phyloP scores from a whole-genome alignment of 768 basidiomycete genomes.

The Saitozyma sp. region DNA sequence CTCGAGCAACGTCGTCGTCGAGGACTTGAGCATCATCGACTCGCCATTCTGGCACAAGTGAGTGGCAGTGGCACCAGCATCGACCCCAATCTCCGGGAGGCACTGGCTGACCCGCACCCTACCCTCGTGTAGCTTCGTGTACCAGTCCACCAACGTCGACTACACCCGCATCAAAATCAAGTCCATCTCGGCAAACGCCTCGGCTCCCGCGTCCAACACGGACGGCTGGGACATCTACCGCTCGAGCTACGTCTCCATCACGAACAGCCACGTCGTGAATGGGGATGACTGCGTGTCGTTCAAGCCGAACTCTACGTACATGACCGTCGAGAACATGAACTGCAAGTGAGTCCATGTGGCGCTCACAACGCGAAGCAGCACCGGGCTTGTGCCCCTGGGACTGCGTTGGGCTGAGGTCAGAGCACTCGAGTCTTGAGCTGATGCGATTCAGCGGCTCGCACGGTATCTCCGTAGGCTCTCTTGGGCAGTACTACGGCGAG shows the following conservation, averaged over 20 bases:
- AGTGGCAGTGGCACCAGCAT: background rate
- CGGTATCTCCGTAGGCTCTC: constrained; percentile 64
- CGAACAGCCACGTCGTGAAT: constrained; percentile 55
- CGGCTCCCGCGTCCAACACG: constrained; percentile 32
- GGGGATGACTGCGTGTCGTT: constrained; percentile 59
- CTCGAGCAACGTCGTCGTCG: constrained; percentile 58
- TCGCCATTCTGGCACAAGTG: constrained; percentile 56
- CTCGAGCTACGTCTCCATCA: constrained; percentile 52
- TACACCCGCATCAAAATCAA: constrained; percentile 54
- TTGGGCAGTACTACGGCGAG: constrained; percentile 58
- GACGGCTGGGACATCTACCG: constrained; percentile 70
- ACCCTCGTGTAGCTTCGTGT: constrained; percentile 52
- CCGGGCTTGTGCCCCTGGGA: background rate
- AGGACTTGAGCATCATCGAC: constrained; percentile 54
- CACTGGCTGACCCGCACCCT: background rate
- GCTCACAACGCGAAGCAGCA: background rate
- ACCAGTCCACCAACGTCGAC: constrained; percentile 56
- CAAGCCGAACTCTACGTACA: constrained; percentile 62
- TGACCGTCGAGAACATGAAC: constrained; percentile 61
- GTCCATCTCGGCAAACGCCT: constrained; percentile 23
- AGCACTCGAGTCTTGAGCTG: too few species aligned
- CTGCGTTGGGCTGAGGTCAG: too few species aligned
- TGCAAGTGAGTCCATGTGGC: constrained; percentile 55
- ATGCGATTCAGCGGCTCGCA: constrained; percentile 54
- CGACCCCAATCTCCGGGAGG: too few species aligned